These are phyloP conservation scores for Penicillium sp. DNA, from an alignment of 2,329 filamentous ascomycete species.

Conservation along the genomic window DNA sequence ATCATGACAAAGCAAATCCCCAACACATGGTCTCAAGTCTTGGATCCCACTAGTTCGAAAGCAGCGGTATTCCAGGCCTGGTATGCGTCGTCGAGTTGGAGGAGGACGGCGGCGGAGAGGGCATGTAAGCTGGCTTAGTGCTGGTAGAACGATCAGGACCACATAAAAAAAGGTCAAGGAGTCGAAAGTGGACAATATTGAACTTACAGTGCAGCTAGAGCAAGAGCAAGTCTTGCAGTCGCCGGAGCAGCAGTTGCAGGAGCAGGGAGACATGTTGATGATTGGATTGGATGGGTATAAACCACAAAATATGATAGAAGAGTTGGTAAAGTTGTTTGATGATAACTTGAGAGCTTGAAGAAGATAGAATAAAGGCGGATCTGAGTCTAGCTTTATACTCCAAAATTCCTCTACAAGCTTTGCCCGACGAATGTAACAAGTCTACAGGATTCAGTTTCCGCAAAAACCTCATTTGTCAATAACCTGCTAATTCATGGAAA, in stretches of 20 bases:
- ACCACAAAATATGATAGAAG: conserved; percentile 15
- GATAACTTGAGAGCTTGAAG: neutral
- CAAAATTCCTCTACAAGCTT: neutral
- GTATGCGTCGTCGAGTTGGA: conserved; percentile 23
- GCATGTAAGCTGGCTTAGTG: conserved; percentile 22
- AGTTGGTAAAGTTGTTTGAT: conserved; percentile 4
- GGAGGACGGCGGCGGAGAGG: conserved; percentile 20
- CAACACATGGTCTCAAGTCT: neutral
- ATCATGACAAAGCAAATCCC: conserved; percentile 4
- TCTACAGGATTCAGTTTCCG: neutral
- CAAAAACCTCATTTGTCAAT: neutral
- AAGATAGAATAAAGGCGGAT: conserved; percentile 5
- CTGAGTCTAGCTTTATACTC: conserved; percentile 20
- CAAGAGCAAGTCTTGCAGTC: conserved; percentile 44
- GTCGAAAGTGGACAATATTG: neutral
- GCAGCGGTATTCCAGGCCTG: conserved; percentile 23
- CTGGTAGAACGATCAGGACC: conserved; percentile 20
- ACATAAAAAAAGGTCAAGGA: neutral
- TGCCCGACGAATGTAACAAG: neutral
- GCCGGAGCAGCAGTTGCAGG: conserved; percentile 40
- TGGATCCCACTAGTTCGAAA: conserved; percentile 17
- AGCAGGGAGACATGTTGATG: conserved; percentile 43
- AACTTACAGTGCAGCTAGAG: conserved; percentile 38
- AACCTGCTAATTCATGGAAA: neutral
- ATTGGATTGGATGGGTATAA: conserved; percentile 8